Conservation (phyloP, 305 asterid species). For the Stenogyne calaminthoides region DNA sequence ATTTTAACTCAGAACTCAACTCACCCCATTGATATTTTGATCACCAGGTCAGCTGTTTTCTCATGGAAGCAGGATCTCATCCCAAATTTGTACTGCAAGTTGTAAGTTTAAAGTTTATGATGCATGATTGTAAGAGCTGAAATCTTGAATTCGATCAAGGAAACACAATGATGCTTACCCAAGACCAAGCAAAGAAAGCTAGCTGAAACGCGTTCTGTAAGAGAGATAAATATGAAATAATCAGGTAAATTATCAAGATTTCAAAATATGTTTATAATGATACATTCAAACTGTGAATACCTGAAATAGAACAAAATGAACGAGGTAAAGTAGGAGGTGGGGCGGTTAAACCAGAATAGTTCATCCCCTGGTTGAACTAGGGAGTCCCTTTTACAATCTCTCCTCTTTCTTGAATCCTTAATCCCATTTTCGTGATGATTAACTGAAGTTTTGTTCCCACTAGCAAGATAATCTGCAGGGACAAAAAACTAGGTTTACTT, state of each 20-base stretch:
- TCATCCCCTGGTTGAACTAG: slow-evolving; percentile 63
- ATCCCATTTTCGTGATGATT: slow-evolving; percentile 63
- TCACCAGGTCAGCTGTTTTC: slow-evolving; percentile 39
- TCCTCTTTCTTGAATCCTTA: slow-evolving; percentile 58
- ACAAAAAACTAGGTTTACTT: background rate
- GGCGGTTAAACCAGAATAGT: slow-evolving; percentile 70
- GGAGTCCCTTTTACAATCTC: slow-evolving; percentile 57
- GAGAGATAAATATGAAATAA: background rate
- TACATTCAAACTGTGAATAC: slow-evolving; percentile 31
- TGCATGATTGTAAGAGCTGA: slow-evolving; percentile 7
- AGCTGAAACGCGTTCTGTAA: slow-evolving; percentile 59
- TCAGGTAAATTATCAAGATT: slow-evolving; percentile 10
- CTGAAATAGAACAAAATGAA: slow-evolving; percentile 67
- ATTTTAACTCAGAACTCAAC: background rate
- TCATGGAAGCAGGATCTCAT: slow-evolving; percentile 54
- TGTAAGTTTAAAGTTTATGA: background rate
- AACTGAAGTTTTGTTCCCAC: slow-evolving; percentile 67
- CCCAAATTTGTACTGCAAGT: slow-evolving; percentile 54
- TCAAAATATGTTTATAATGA: background rate
- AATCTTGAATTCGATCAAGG: background rate
- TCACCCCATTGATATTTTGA: slow-evolving; percentile 63
- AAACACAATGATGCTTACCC: slow-evolving; percentile 43
- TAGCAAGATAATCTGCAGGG: slow-evolving; percentile 47
- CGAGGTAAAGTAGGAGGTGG: slow-evolving; percentile 50
- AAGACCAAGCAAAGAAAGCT: slow-evolving; percentile 66